Percentiles rank a stretch among this genome's conserved stretches.
These are phyloP conservation scores for Ophiocordyceps sinensis DNA, from an alignment of 2,329 filamentous ascomycete species.

Conservation along the genomic window DNA sequence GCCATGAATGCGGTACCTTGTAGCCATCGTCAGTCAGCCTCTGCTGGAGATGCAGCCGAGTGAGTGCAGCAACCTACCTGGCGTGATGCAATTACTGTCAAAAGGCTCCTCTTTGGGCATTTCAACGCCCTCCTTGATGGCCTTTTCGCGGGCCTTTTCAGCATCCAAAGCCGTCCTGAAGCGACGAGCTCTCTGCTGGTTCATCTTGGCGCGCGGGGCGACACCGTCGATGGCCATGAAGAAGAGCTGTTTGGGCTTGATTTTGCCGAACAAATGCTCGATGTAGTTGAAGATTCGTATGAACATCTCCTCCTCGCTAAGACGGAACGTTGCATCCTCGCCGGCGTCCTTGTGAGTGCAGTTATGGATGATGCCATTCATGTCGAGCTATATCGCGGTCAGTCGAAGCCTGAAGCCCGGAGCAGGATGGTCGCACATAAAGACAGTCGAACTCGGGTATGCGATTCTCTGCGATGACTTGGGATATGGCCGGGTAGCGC, in stretches of 20 bases:
- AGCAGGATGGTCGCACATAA: constrained; percentile 42
- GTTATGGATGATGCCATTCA: constrained; percentile 99
- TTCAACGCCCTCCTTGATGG: constrained; percentile 74
- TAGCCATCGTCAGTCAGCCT: constrained; percentile 8
- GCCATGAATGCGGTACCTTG: constrained; percentile 86
- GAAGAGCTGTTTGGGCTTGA: constrained; percentile 95
- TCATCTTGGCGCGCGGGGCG: constrained; percentile 97
- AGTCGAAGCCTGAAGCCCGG: constrained; percentile 3
- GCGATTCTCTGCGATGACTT: constrained; percentile 95
- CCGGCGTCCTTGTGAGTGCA: constrained; percentile 90
- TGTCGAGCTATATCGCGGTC: constrained; percentile 49
- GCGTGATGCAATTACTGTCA: constrained; percentile 98
- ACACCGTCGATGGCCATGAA: constrained; percentile 99
- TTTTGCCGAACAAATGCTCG: constrained; percentile 95
- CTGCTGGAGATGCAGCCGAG: too few relatives aligned
- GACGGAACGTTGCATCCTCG: constrained; percentile 78
- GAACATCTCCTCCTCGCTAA: constrained; percentile 98
- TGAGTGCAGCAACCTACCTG: constrained; percentile 33
- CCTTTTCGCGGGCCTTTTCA: constrained; percentile 83
- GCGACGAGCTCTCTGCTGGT: constrained; percentile 89
- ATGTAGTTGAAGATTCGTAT: constrained; percentile 99
- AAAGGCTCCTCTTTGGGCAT: constrained; percentile 93
- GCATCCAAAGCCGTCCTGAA: constrained; percentile 89
- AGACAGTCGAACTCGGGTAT: constrained; percentile 98
- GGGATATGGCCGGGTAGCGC: constrained; percentile 95